A percentile compares a stretch with the other conserved stretches of the same genome.
Evolutionary conservation across 2,329 filamentous ascomycete genomes (phyloP).

Genomic region (Aspergillus fischeri): DNA sequence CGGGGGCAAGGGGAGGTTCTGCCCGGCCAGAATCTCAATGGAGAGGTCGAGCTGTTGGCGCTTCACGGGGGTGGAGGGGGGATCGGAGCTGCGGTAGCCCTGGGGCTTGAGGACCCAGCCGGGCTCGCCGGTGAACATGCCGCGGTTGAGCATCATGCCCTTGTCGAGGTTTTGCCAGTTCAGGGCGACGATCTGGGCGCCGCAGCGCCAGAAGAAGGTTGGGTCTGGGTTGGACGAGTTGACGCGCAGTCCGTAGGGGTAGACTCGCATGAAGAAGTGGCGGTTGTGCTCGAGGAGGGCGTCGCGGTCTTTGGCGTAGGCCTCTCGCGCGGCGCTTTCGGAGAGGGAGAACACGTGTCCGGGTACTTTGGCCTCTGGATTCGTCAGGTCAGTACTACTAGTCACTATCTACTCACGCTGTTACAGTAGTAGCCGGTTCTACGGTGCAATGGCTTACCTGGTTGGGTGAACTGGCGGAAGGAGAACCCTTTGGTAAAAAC

Average conservation of each 20-base stretch:
- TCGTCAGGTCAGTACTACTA: not conserved
- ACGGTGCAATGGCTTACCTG: slow-evolving; percentile 45
- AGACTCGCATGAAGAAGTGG: slow-evolving; percentile 78
- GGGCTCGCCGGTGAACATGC: slow-evolving; percentile 75
- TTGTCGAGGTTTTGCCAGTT: slow-evolving; percentile 93
- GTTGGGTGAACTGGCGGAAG: slow-evolving; percentile 68
- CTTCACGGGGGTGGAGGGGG: slow-evolving; percentile 34
- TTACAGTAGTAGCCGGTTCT: not conserved
- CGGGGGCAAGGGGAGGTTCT: slow-evolving; percentile 66
- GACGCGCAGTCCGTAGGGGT: slow-evolving; percentile 77
- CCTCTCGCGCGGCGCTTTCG: slow-evolving; percentile 63
- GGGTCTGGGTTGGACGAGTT: slow-evolving; percentile 85
- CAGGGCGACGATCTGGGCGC: slow-evolving; percentile 84
- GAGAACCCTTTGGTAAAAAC: slow-evolving; percentile 84
- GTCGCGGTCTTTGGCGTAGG: slow-evolving; percentile 50
- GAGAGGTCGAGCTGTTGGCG: slow-evolving; percentile 60
- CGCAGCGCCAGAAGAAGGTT: slow-evolving; percentile 77
- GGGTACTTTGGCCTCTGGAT: slow-evolving; percentile 48
- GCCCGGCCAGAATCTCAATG: slow-evolving; percentile 72
- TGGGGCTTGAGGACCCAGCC: slow-evolving; percentile 84
- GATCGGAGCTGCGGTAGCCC: slow-evolving; percentile 56
- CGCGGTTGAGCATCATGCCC: slow-evolving; percentile 94
- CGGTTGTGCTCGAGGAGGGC: slow-evolving; percentile 77
- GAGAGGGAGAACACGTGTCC: slow-evolving; percentile 63
- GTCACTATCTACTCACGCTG: too few species aligned